Evolutionary conservation across 352 stramenopile species (phyloP), one percentile per base, ranked within the genome.

Genomic region (Phytopythium cucurbitacearum): DNA sequence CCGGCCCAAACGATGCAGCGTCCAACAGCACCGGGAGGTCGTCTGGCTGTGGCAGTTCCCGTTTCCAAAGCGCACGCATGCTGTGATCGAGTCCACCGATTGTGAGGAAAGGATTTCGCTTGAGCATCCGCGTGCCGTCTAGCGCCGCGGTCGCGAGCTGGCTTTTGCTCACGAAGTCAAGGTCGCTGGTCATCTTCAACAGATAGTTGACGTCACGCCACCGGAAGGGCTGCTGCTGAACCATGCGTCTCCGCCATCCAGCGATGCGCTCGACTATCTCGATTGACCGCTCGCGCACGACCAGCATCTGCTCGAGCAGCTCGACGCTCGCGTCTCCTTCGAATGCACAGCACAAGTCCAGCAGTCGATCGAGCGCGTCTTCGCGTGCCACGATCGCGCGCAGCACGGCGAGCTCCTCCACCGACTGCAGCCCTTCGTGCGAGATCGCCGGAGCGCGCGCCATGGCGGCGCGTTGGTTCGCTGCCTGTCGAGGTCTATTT

Each of bases 141-240:
- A 92, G 73, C 21, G 79, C 75, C 1, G 56, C 55, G 4, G 65
- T 73, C 12, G 70, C 68, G 1, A 81, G 40, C 16, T 80, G 74
- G 44, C 79, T 91, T 49, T 85, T 82, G 52, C 66, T 85, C n/a
- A 91, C 53, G 41, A 92, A 91, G 41, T 92, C 82, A 1, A 83
- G 36, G 45, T 92, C 82, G 42, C 65, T 71, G 6, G 65, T 65
- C 76, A 92, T 87, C 41, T 81, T 79, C 34, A 89, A 53, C 7
- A 83, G 47, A 47, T 92, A 92, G 46, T 92, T 92, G 11, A 69
- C 34, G 34, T 75, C 62, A 12, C 71, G 64, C 80, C 80, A 91
- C 32, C 59, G 40, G 51, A 92, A 92, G 15, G 80, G 77, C 36
- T 68, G 51, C 7, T 60, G 67, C 51, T 79, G 65, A 10, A 88